Evolutionary conservation across 257 asterid species (phyloP), one percentile per base, ranked within the genome.

Genomic region (Capsicum rhomboideum): DNA sequence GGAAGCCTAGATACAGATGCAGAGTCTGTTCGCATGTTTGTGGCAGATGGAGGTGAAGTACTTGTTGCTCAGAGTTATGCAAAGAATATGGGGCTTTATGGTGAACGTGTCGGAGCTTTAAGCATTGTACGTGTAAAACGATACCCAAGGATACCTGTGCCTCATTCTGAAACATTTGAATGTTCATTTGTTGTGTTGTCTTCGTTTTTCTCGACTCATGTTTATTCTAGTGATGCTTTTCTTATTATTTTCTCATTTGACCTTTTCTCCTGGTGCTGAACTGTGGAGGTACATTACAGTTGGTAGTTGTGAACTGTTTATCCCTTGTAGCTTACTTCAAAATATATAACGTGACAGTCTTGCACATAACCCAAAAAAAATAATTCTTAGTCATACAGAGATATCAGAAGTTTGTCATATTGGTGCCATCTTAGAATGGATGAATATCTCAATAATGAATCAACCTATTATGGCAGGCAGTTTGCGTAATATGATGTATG

Each of bases 71-170:
- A 97, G 90, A 97, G 99, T 90, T 97, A 92, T 86, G 99, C 99
- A 6, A 95, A 97, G 94, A 97, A 97, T 87, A 84, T 97, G 97
- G 99, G 99, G 85, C 97, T 97, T 55, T 96, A 96, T 84, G 99
- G 99, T 83, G 99, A 96, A 92, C 97, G 99, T 88, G 97, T 96
- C 84, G 99, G 99, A 40, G 99, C 99, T 82, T 90, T 96, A 77
- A 96, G 98, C 95, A 90, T 96, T 85, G 98, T 96, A 91, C 89
- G 99, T 90, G 83, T 49, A 12, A 74, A 42, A 2, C 17, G 80
- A 72, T 44, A 18, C 20, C n/a, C 67, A 42, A 2, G 17, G 80
- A 72, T 44, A 23, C 20, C n/a, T 82, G 49, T 50, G 80, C 67
- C 68, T 31, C 59, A 28, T 74, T 77, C 56, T 50, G 81, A 50